phyloP scores from a whole-genome alignment of 441 rosid genomes.

The Mallotus repandus region DNA sequence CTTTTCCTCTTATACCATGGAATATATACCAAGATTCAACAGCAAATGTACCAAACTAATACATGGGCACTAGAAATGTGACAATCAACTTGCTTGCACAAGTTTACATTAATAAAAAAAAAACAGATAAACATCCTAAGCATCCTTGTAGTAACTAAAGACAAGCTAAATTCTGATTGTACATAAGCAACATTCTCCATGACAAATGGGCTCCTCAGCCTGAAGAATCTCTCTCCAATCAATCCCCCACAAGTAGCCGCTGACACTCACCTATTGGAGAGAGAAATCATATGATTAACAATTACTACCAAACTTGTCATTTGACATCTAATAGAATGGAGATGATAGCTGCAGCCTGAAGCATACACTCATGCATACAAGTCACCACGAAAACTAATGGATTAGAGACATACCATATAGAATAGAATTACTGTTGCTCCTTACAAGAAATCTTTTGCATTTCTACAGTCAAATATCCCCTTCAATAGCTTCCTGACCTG shows the following conservation, averaged over 20 bases:
- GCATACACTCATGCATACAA: slow-evolving; percentile 23
- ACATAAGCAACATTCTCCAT: slow-evolving; percentile 31
- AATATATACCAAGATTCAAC: slow-evolving; percentile 4
- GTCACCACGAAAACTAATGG: slow-evolving; percentile 27
- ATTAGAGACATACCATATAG: slow-evolving; percentile 66
- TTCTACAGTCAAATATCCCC: slow-evolving; percentile 58
- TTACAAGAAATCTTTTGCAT: slow-evolving; percentile 40
- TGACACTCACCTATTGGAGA: slow-evolving; percentile 51
- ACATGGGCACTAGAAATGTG: slow-evolving; percentile 6
- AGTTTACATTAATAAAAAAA: slow-evolving; percentile 15
- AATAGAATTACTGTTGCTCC: slow-evolving; percentile 44
- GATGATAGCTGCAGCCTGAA: slow-evolving; percentile 20
- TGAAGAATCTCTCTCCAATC: slow-evolving; percentile 40
- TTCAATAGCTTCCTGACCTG: slow-evolving; percentile 78
- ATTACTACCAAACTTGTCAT: slow-evolving; percentile 30
- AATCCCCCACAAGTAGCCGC: slow-evolving; percentile 48
- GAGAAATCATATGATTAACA: slow-evolving; percentile 42
- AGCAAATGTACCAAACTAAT: slow-evolving; percentile 14
- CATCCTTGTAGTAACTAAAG: slow-evolving; percentile 25
- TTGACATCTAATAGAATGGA: slow-evolving; percentile 24
- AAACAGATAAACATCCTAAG: slow-evolving; percentile 18
- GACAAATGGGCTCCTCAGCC: slow-evolving; percentile 32
- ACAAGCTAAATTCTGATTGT: slow-evolving; percentile 25
- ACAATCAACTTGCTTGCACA: slow-evolving; percentile 20
- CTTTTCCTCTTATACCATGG: slow-evolving; percentile 7